phyloP scores from a whole-genome alignment of 495 filamentous ascomycete genomes.

The Aspergillus avenaceus region DNA sequence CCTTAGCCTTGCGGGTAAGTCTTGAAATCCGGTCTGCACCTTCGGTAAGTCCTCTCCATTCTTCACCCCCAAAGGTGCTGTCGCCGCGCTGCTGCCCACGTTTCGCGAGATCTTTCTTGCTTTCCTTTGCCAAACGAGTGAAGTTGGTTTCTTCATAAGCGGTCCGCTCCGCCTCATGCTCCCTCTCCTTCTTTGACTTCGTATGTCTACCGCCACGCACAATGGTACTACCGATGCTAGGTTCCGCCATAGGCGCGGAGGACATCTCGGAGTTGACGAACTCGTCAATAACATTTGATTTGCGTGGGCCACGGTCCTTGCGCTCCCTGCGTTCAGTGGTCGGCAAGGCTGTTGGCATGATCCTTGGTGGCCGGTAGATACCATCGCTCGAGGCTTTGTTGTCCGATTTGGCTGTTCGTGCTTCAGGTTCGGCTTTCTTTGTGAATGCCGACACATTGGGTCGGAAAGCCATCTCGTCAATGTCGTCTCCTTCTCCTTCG shows the following conservation, averaged over 20 bases:
- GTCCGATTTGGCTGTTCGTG: slow-evolving; percentile 18
- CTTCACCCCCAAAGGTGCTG: slow-evolving; percentile 72
- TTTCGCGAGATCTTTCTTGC: slow-evolving; percentile 66
- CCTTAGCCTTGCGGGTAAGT: slow-evolving; percentile 56
- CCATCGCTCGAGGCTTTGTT: slow-evolving; percentile 40
- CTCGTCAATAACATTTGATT: slow-evolving; percentile 78
- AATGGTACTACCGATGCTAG: slow-evolving; percentile 82
- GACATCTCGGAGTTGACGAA: slow-evolving; percentile 80
- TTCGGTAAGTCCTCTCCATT: slow-evolving; percentile 73
- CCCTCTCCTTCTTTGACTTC: slow-evolving; percentile 65
- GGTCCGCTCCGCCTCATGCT: slow-evolving; percentile 64
- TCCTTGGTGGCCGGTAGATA: slow-evolving; percentile 80
- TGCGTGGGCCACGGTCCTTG: slow-evolving; percentile 40
- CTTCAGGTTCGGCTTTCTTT: slow-evolving; percentile 31
- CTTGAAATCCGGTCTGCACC: slow-evolving; percentile 73
- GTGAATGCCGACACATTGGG: slow-evolving; percentile 60
- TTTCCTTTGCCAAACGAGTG: slow-evolving; percentile 72
- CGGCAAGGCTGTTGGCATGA: slow-evolving; percentile 66
- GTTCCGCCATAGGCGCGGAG: slow-evolving; percentile 67
- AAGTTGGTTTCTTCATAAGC: slow-evolving; percentile 88
- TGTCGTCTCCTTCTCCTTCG: slow-evolving; percentile 35
- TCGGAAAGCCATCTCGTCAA: slow-evolving; percentile 64
- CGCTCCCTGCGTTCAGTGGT: slow-evolving; percentile 58
- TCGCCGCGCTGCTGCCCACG: slow-evolving; percentile 47
- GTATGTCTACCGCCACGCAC: slow-evolving; percentile 63